Conservation (phyloP, 306 rosid species). For the Ceratonia siliqua region DNA sequence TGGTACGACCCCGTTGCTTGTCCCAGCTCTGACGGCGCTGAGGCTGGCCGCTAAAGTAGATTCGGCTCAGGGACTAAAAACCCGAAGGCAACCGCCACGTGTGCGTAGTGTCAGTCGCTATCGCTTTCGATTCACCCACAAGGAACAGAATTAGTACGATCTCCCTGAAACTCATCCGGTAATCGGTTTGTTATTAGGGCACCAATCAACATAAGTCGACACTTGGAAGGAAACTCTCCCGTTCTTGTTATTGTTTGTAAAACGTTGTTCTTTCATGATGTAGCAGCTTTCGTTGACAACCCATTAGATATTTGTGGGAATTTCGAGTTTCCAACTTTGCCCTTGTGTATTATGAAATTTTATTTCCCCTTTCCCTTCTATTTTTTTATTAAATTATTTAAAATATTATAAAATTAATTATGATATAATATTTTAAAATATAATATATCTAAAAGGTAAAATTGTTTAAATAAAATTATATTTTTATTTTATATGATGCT, state of each 20-base stretch:
- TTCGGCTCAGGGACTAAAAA: too few species aligned
- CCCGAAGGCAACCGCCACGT: not conserved
- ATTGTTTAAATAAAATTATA: too few species aligned
- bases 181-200: conserved; percentile 6
- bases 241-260: not conserved
- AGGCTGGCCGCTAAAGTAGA: not conserved
- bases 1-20: not conserved
- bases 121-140: not conserved
- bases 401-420: too few species aligned
- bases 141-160: not conserved
- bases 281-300: not conserved
- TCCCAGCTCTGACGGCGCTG: not conserved
- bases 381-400: too few species aligned
- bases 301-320: not conserved
- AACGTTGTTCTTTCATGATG: not conserved
- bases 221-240: not conserved
- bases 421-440: too few species aligned
- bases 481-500: too few species aligned
- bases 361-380: too few species aligned
- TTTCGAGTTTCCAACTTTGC: not conserved
- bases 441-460: too few species aligned
- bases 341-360: too few species aligned
- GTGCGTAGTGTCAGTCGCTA: not conserved
- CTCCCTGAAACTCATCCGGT: not conserved
- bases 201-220: not conserved